Evolutionary conservation across 192 early-diverging fungal species (phyloP).

Genomic region (Coemansia sp.): DNA sequence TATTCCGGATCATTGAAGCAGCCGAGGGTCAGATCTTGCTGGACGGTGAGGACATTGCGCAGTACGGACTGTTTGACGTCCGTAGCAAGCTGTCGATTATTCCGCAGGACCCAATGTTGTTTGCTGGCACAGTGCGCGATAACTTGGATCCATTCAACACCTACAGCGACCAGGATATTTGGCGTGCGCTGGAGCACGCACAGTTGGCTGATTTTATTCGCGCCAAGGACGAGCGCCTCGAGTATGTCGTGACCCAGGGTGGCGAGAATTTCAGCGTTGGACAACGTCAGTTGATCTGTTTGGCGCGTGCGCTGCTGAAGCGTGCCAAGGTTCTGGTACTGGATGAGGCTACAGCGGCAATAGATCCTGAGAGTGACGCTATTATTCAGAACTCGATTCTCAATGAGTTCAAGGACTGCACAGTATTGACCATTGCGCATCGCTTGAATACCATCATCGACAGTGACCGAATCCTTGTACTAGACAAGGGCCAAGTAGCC

Average conservation of each 20-base stretch:
- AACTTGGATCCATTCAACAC: slow-evolving; percentile 84
- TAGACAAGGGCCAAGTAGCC: slow-evolving; percentile 63
- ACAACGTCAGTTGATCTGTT: slow-evolving; percentile 82
- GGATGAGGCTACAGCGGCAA: slow-evolving; percentile 68
- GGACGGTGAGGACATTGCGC: slow-evolving; percentile 77
- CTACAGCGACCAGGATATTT: slow-evolving; percentile 69
- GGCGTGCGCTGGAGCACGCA: slow-evolving; percentile 69
- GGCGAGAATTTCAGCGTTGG: slow-evolving; percentile 83
- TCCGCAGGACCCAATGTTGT: slow-evolving; percentile 78
- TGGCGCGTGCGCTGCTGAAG: slow-evolving; percentile 79
- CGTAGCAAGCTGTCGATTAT: slow-evolving; percentile 77
- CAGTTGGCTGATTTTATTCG: slow-evolving; percentile 36
- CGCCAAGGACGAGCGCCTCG: slow-evolving; percentile 34
- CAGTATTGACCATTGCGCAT: slow-evolving; percentile 71
- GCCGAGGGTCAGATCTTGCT: slow-evolving; percentile 70
- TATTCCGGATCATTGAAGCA: slow-evolving; percentile 79
- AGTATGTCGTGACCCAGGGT: slow-evolving; percentile 46
- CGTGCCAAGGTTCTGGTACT: slow-evolving; percentile 68
- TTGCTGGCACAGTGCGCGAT: slow-evolving; percentile 73
- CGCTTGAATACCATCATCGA: slow-evolving; percentile 70
- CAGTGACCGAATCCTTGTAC: slow-evolving; percentile 63
- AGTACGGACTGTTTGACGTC: slow-evolving; percentile 75
- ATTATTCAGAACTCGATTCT: slow-evolving; percentile 69
- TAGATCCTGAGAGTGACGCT: slow-evolving; percentile 55
- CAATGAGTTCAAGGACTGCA: slow-evolving; percentile 65